Evolutionary conservation across 345 rosid genomes (phyloP).

Genomic region (Geranium rotundifolium): DNA sequence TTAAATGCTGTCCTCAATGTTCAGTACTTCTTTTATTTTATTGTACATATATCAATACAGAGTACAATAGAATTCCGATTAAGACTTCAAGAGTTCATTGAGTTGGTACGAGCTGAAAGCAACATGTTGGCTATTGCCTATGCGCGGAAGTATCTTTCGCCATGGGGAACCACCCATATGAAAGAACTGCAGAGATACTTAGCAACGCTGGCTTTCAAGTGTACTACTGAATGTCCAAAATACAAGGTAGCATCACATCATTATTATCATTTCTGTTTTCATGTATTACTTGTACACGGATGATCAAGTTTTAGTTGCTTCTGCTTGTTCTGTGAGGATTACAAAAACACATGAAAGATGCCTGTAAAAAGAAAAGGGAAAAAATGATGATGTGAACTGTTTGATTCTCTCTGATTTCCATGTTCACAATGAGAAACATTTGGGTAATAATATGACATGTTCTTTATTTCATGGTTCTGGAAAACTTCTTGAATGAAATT

Average conservation of each 20-base stretch:
- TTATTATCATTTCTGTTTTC: background rate
- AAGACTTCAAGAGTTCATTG: slow-evolving; percentile 91
- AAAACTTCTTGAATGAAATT: too few species aligned
- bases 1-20: too few species aligned
- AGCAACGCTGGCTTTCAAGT: slow-evolving; percentile 81
- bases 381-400: too few species aligned
- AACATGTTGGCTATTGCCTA: slow-evolving; percentile 62
- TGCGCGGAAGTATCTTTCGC: slow-evolving; percentile 73
- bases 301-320: background rate
- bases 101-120: slow-evolving; percentile 71
- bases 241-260: slow-evolving; percentile 53
- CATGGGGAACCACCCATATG: slow-evolving; percentile 85
- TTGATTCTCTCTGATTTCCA: too few species aligned
- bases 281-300: background rate
- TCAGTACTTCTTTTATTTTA: too few species aligned
- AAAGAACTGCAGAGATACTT: slow-evolving; percentile 71
- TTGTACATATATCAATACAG: slow-evolving; percentile 23
- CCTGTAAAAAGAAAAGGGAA: too few species aligned
- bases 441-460: too few species aligned
- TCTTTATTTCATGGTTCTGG: too few species aligned
- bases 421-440: too few species aligned
- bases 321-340: too few species aligned
- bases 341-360: too few species aligned
- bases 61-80: slow-evolving; percentile 89
- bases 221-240: slow-evolving; percentile 57